phyloP scores from a whole-genome alignment of 2,329 filamentous ascomycete genomes.

The Tolypocladium ovalisporum region DNA sequence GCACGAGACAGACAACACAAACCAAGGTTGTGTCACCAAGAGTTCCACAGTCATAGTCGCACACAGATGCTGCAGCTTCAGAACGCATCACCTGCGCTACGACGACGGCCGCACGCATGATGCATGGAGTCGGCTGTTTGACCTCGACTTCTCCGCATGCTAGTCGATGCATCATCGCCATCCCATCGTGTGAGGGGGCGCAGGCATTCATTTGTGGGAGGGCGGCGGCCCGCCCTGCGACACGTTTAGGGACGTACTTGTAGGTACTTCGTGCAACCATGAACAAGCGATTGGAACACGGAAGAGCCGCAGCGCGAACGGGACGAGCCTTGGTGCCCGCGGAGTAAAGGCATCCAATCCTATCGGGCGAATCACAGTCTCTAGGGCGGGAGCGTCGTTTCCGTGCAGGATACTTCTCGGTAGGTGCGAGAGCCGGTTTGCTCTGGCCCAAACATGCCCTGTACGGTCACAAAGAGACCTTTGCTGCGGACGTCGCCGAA shows the following conservation, averaged over 20 bases:
- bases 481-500: background rate
- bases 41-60: background rate
- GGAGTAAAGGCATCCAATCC: background rate
- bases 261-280: no score
- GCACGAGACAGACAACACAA: background rate
- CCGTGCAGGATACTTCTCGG: no score
- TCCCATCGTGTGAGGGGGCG: background rate
- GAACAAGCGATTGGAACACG: slow-evolving; percentile 1
- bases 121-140: background rate
- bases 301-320: slow-evolving; percentile 16
- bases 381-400: no score
- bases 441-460: background rate
- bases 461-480: background rate
- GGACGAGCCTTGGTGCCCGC: slow-evolving; percentile 22
- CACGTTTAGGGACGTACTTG: background rate
- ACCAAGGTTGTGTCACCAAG: background rate
- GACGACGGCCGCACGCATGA: background rate
- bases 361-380: background rate
- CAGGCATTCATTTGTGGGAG: background rate
- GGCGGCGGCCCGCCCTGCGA: background rate
- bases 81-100: background rate
- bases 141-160: background rate
- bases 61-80: background rate
- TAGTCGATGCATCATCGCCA: slow-evolving; percentile 1
- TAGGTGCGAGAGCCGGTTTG: background rate